These are phyloP conservation scores for Venturia oleaginea DNA, from an alignment of 2,329 filamentous ascomycete genomes.

Conservation along the genomic window DNA sequence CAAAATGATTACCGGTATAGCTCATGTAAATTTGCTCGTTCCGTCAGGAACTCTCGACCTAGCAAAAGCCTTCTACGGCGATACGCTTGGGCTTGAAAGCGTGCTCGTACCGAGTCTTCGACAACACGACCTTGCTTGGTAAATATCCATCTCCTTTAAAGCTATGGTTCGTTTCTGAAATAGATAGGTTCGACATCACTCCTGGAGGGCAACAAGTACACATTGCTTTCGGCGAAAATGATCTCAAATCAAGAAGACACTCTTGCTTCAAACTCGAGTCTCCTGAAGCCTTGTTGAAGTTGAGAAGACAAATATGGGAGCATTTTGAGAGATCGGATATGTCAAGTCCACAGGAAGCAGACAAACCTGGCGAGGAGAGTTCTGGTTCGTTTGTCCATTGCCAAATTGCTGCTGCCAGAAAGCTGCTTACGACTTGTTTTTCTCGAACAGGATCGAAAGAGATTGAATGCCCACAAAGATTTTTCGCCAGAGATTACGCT, in stretches of 20 bases:
- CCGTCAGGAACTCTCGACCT: conserved; percentile 42
- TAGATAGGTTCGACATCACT: conserved; percentile 46
- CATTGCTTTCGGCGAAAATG: conserved; percentile 40
- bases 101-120: conserved; percentile 46
- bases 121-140: conserved; percentile 46
- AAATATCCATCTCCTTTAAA: background rate
- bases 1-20: conserved; percentile 44
- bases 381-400: conserved; percentile 2
- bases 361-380: conserved; percentile 43
- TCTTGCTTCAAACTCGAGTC: conserved; percentile 49
- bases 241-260: conserved; percentile 40
- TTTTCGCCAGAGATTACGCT: conserved; percentile 46
- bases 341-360: conserved; percentile 44
- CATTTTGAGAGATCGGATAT: conserved; percentile 41
- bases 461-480: conserved; percentile 51
- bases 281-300: conserved; percentile 36
- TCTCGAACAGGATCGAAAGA: conserved; percentile 37
- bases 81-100: conserved; percentile 46
- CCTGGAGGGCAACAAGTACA: conserved; percentile 48
- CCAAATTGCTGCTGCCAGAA: too few relatives aligned
- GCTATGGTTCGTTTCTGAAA: background rate
- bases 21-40: conserved; percentile 52
- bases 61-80: conserved; percentile 46
- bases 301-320: conserved; percentile 43
- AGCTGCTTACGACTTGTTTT: background rate